phyloP scores from a whole-genome alignment of 768 basidiomycete species.

The Basidioascus undulatus region DNA sequence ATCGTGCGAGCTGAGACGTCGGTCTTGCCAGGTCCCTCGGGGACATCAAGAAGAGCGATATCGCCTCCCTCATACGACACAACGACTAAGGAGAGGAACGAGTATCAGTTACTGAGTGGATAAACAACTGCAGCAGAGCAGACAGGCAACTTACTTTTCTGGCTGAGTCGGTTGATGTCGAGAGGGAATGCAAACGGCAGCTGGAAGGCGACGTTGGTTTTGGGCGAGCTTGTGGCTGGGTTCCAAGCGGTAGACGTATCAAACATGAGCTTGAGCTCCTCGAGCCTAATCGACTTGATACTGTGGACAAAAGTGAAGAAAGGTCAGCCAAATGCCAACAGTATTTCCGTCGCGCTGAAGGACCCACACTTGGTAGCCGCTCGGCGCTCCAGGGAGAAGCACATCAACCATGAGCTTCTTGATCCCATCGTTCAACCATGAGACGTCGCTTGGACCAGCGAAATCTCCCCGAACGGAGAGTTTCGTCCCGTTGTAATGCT shows the following conservation, averaged over 20 bases:
- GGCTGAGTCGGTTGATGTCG: constrained; percentile 37
- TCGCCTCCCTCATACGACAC: too few species aligned
- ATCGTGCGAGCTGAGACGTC: constrained; percentile 39
- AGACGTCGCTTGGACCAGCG: constrained; percentile 19
- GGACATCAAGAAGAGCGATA: constrained; percentile 37
- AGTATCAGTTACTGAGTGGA: too few species aligned
- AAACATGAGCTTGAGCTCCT: constrained; percentile 36
- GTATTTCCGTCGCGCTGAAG: too few species aligned
- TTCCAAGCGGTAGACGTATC: constrained; percentile 31
- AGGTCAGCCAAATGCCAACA: too few species aligned
- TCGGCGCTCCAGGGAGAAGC: constrained; percentile 39
- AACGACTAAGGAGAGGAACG: too few species aligned
- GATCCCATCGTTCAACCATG: constrained; percentile 50
- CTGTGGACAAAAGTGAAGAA: too few species aligned
- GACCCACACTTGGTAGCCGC: too few species aligned
- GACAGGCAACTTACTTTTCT: too few species aligned
- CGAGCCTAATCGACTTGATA: constrained; percentile 38
- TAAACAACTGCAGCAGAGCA: too few species aligned
- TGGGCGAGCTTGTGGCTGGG: constrained; percentile 34
- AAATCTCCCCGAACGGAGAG: constrained; percentile 17
- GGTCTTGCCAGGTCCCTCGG: constrained; percentile 31
- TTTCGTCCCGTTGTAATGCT: not conserved
- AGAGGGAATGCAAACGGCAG: constrained; percentile 46
- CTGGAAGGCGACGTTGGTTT: constrained; percentile 37
- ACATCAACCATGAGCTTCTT: constrained; percentile 34